A percentile compares a stretch with the other conserved stretches of the same genome.
phyloP scores from a whole-genome alignment of 805 yeast species.

The Candida hispaniensis region DNA sequence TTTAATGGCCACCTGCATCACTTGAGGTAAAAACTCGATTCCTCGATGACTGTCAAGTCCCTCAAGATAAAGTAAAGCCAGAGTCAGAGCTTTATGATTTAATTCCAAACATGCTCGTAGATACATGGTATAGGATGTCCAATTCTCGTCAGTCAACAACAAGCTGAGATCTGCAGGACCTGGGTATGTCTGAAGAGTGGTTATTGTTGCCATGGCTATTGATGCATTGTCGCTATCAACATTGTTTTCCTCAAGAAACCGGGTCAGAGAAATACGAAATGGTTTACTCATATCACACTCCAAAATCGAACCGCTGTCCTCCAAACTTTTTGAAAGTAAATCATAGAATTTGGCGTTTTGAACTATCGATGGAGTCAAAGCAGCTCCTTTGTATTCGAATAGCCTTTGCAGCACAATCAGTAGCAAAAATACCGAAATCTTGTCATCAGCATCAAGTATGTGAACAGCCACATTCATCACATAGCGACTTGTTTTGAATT shows the following conservation, averaged over 20 bases:
- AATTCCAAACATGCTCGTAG: no score
- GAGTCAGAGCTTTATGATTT: no score
- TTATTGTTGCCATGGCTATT: conserved; percentile 5
- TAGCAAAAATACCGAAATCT: conserved; percentile 5
- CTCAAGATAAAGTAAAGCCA: no score
- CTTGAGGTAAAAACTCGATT: no score
- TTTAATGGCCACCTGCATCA: no score
- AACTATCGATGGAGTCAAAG: conserved; percentile 1
- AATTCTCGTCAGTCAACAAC: no score
- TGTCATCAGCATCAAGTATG: conserved; percentile 6
- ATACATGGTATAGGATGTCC: no score
- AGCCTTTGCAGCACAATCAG: conserved; percentile 8
- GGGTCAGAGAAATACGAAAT: conserved; percentile 56
- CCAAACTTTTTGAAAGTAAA: conserved; percentile 1
- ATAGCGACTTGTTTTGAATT: conserved; percentile 8
- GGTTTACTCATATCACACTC: conserved; percentile 32
- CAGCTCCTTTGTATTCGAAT: conserved; percentile 11
- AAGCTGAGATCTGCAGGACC: conserved; percentile 14
- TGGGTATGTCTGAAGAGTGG: conserved; percentile 13
- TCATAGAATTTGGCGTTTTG: conserved; percentile 5
- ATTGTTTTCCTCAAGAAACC: conserved; percentile 36
- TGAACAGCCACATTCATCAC: conserved; percentile 5
- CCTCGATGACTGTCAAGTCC: no score
- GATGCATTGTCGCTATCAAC: conserved; percentile 4
- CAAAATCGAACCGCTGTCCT: conserved; percentile 3